A percentile compares a stretch with the other conserved stretches of the same genome.
Evolutionary conservation across 495 filamentous ascomycete genomes (phyloP).

Genomic region (Achaetomiella virescens): DNA sequence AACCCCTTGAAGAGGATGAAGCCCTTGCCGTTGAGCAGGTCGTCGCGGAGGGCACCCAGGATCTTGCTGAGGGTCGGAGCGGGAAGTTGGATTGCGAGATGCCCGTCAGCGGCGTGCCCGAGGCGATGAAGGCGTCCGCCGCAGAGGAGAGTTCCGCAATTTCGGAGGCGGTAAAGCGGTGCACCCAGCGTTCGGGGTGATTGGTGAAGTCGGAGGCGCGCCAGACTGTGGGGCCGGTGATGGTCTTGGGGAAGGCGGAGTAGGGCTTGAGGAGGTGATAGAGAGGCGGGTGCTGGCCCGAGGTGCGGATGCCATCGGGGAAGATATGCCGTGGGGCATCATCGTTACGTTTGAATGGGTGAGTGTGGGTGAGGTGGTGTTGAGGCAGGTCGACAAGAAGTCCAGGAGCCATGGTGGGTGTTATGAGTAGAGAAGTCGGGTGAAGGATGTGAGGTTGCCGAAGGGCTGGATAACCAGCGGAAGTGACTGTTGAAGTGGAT

Average conservation of each 20-base stretch:
- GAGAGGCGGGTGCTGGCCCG: constrained; percentile 73
- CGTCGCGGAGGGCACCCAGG: constrained; percentile 54
- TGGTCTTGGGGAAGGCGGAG: constrained; percentile 63
- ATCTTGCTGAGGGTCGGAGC: constrained; percentile 53
- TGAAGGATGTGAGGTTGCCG: background rate
- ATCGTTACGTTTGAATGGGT: constrained; percentile 17
- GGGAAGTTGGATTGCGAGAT: constrained; percentile 68
- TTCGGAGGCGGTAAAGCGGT: constrained; percentile 60
- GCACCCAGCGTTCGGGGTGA: constrained; percentile 72
- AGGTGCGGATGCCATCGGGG: constrained; percentile 55
- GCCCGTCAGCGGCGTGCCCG: constrained; percentile 59
- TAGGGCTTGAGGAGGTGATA: constrained; percentile 63
- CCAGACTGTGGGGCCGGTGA: constrained; percentile 75
- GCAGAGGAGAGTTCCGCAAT: constrained; percentile 60
- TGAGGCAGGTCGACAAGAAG: constrained; percentile 26
- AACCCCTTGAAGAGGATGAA: constrained; percentile 87
- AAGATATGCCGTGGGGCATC: constrained; percentile 31
- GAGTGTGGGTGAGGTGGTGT: background rate
- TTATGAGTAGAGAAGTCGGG: background rate
- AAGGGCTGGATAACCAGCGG: background rate
- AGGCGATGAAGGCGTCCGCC: constrained; percentile 61
- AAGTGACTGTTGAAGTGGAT: background rate
- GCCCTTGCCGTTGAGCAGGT: constrained; percentile 76
- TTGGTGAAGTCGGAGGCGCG: constrained; percentile 61
- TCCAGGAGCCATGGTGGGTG: constrained; percentile 29